Base-by-base conservation (phyloP, 495 filamentous ascomycete genomes). In the Penicillium lagena region DNA sequence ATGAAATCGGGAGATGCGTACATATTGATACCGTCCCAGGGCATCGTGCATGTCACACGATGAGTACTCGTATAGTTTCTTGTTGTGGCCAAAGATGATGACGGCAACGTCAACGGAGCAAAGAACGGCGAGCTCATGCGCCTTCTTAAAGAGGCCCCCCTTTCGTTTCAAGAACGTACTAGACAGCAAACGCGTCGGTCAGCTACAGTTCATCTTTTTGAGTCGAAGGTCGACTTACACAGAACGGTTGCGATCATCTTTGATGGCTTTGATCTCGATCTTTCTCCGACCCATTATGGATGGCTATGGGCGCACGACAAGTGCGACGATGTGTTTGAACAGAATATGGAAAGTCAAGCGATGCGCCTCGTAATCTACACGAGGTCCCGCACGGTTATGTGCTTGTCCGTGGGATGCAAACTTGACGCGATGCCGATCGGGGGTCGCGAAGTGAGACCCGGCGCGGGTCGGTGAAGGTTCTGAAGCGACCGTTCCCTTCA, bases 201-300 rank as follows among this genome's bases (percentile, higher is more conserved):
- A 29, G 39, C 36, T 35, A 49, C 30, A 30, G 37, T 30, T 37
- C 22, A 34, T 42, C n/a, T 28, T 40, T 40, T 29, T 29, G 36
- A 38, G 42, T 42, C 38, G 33, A 34, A 14, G 29, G 12, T 38
- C 15, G 32, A 78, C 90, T 74, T 87, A 96, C 91, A 96, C 93
- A 52, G 91, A 96, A 61, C 93, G 89, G 62, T 98, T 98, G 60
- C 93, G 81, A 65, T 98, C 93, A 81, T 98, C 93, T 73, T 95
- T 96, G 77, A 98, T 98, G 43, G 94, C 87, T 73, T 97, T 97
- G 78, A 98, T 98, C 72, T 96, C 93, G 64, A 98, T 98, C 83
- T 87, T 85, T 63, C 81, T 69, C 53, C 81, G 72, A 58, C 81
- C 81, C 81, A 85, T 85, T 46, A 41, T 55, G 58, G 45, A 45